These are phyloP conservation scores for Pharnaceum exiguum DNA, from an alignment of 148 eudicot genomes.

Conservation along the genomic window DNA sequence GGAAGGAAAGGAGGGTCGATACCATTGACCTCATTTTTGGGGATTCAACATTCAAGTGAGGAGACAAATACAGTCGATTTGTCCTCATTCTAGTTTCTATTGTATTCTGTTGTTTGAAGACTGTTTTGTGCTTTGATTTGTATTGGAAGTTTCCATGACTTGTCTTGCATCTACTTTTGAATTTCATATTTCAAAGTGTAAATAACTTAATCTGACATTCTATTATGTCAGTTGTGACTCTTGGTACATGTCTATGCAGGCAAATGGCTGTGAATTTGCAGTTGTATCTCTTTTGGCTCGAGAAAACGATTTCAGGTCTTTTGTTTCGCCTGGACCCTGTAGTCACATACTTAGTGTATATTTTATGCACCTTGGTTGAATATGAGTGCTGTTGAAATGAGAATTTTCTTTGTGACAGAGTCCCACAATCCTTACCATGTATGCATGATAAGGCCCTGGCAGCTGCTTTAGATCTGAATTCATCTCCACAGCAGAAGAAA, in stretches of 20 bases:
- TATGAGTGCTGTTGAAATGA: neutral
- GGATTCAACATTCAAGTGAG: no score
- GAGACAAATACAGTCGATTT: no score
- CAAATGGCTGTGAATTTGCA: conserved; percentile 84
- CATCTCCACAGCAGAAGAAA: conserved; percentile 43
- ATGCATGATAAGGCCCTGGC: conserved; percentile 79
- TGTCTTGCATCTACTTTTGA: no score
- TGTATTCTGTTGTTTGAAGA: no score
- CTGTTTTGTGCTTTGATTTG: no score
- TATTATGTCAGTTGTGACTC: no score
- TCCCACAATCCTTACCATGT: conserved; percentile 69
- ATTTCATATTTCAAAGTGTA: no score
- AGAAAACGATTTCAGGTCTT: conserved; percentile 79
- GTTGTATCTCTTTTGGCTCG: conserved; percentile 66
- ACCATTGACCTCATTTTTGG: no score
- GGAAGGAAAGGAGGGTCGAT: no score
- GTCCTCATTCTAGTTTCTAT: no score
- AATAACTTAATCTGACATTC: no score
- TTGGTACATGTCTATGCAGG: conserved; percentile 34
- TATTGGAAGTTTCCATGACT: no score
- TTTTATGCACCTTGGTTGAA: neutral
- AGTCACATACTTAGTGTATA: conserved; percentile 21
- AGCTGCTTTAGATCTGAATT: conserved; percentile 52
- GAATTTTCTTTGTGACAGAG: conserved; percentile 31
- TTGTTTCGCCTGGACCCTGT: conserved; percentile 1